Base-by-base conservation (phyloP, 1,284 basidiomycete species). In the Grifola frondosa region DNA sequence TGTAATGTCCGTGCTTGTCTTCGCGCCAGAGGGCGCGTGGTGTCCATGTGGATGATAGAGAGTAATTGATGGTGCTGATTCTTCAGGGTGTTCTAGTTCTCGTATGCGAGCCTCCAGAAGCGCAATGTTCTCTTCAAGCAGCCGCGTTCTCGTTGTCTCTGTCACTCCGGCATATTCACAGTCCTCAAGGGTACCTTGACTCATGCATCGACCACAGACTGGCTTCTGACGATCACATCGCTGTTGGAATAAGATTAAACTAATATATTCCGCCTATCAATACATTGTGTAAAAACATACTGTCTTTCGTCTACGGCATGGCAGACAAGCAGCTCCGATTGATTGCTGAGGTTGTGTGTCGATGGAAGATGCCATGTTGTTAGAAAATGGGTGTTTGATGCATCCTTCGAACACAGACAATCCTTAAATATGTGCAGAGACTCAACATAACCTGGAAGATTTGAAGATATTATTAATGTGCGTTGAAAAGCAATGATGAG, bases 121-220 rank as follows among this genome's bases (percentile, higher is more conserved):
- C 3, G 61, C 50, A 24, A 64, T 61, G 30, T 62, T 57, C 43
- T 64, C 59, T 35, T 64, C 61, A 21, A 64, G 54, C 12, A 61
- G 44, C 28, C 60, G 61, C 4, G 59, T 56, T 5, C 52, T 31
- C 3, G 61, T 61, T 4, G 54, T 44, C 12, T 59, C 59, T 40
- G 56, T 54, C 1, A 54, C 52, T 13, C 58, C 57, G 13, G 58
- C 55, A 28, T 64, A 64, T 17, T 62, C 59, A 50, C 62, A 64
- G 30, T 63, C 62, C 13, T 59, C 57, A 12, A 50, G 46, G 23
- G 54, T 47, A 35, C 46, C 46, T 34, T 57, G 56, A 17, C 50
- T 47, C 0, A 53, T 17, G 45, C 62, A 64, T 32, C 56, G 61
- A n/a, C 54, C 49, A 30, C 62, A 64, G 6, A 50, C 49, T 13